Conservation (phyloP, 2,329 filamentous ascomycete species). For the Periconia macrospinosa region DNA sequence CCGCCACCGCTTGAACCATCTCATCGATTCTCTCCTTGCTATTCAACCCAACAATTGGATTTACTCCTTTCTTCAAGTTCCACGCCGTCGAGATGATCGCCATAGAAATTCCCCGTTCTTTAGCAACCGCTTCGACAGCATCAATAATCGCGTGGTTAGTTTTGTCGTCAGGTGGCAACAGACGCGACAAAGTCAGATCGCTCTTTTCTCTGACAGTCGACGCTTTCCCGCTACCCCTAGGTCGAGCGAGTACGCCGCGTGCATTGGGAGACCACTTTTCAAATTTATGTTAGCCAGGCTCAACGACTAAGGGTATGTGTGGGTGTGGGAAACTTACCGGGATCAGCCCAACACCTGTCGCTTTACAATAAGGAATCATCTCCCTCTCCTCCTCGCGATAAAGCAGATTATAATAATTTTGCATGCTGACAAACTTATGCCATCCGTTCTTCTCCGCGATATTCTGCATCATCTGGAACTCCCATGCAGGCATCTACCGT, state of each 20-base stretch:
- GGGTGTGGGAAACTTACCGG: slow-evolving; percentile 15
- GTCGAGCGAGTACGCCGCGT: slow-evolving; percentile 51
- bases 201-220: slow-evolving; percentile 48
- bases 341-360: slow-evolving; percentile 42
- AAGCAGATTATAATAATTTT: slow-evolving; percentile 54
- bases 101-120: slow-evolving; percentile 46
- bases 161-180: slow-evolving; percentile 40
- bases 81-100: slow-evolving; percentile 42
- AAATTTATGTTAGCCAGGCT: not conserved
- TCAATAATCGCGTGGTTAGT: slow-evolving; percentile 47
- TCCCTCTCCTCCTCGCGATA: slow-evolving; percentile 55
- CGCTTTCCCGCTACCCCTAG: slow-evolving; percentile 41
- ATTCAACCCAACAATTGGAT: slow-evolving; percentile 40
- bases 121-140: slow-evolving; percentile 42
- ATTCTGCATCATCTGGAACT: slow-evolving; percentile 54
- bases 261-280: slow-evolving; percentile 37
- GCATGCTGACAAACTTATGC: slow-evolving; percentile 55
- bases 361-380: slow-evolving; percentile 44
- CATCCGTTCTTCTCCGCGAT: slow-evolving; percentile 51
- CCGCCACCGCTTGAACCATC: slow-evolving; percentile 34
- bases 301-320: not conserved
- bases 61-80: slow-evolving; percentile 39
- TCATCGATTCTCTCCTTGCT: slow-evolving; percentile 43
- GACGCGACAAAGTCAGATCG: slow-evolving; percentile 44
- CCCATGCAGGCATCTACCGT: slow-evolving; percentile 53